Conservation (phyloP, 140 eudicot genomes). For the Flaveria floridana region DNA sequence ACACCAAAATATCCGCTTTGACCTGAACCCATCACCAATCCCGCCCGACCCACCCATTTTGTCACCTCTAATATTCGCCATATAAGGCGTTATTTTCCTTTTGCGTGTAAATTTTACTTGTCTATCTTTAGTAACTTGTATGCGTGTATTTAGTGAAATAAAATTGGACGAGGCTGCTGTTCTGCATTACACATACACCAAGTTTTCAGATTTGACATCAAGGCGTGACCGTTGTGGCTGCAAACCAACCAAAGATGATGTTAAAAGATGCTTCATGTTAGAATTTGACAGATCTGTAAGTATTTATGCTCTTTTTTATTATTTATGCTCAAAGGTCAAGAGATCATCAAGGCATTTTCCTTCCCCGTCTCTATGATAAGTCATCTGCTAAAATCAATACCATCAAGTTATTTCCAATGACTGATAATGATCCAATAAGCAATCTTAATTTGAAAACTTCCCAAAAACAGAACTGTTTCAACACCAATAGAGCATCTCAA, state of each 20-base stretch:
- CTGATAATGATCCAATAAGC: slow-evolving; percentile 5
- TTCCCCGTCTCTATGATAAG: neutral
- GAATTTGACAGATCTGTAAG: slow-evolving; percentile 95
- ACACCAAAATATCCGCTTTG: neutral
- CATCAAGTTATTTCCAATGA: slow-evolving; percentile 3
- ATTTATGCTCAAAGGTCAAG: neutral
- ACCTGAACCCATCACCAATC: neutral
- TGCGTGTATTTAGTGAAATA: slow-evolving; percentile 54
- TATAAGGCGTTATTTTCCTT: neutral
- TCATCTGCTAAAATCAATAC: neutral
- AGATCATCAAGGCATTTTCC: neutral
- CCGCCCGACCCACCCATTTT: neutral
- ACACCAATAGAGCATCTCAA: neutral
- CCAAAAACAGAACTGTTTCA: neutral
- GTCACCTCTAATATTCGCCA: slow-evolving; percentile 3
- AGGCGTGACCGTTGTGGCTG: slow-evolving; percentile 97
- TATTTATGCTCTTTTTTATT: neutral
- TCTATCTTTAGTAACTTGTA: slow-evolving; percentile 15
- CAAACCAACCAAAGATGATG: slow-evolving; percentile 90
- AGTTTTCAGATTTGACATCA: slow-evolving; percentile 89
- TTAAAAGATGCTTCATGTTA: slow-evolving; percentile 91
- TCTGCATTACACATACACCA: slow-evolving; percentile 86
- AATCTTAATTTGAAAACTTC: neutral
- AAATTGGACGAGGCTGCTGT: slow-evolving; percentile 92
- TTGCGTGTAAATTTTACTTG: neutral